Conservation (phyloP, 805 yeast genomes). For the Metschnikowia vanudenii region DNA sequence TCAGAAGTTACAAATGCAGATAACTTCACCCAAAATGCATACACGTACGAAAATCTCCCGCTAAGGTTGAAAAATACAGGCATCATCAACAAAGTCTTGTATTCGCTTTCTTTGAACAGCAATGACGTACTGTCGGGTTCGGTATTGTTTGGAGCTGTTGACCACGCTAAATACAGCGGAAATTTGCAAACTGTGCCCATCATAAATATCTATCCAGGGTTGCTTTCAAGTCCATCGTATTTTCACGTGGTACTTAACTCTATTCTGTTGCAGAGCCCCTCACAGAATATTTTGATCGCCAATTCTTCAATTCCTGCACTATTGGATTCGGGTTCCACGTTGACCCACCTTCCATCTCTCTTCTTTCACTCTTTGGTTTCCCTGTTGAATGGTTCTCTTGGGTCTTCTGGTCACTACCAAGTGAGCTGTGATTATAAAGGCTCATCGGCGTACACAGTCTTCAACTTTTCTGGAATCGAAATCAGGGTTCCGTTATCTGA, state of each 20-base stretch:
- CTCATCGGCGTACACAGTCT: slow-evolving; percentile 19
- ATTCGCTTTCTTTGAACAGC: slow-evolving; percentile 60
- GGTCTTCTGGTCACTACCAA: slow-evolving; percentile 6
- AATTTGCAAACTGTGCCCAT: slow-evolving; percentile 38
- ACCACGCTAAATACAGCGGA: slow-evolving; percentile 37
- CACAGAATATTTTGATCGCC: slow-evolving; percentile 12
- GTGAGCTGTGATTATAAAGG: slow-evolving; percentile 16
- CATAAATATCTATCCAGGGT: slow-evolving; percentile 33
- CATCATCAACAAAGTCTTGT: slow-evolving; percentile 51
- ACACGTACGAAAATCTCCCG: slow-evolving; percentile 67
- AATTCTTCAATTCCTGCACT: slow-evolving; percentile 15
- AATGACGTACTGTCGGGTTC: slow-evolving; percentile 29
- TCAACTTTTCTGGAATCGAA: slow-evolving; percentile 57
- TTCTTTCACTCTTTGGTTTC: slow-evolving; percentile 23
- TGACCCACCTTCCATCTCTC: slow-evolving; percentile 45
- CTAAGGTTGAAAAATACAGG: slow-evolving; percentile 57
- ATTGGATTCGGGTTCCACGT: slow-evolving; percentile 57
- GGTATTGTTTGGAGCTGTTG: slow-evolving; percentile 44
- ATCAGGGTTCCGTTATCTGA: slow-evolving; percentile 49
- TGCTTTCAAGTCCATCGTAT: slow-evolving; percentile 36
- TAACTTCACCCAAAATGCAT: slow-evolving; percentile 10
- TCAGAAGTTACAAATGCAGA: slow-evolving; percentile 57
- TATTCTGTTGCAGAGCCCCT: slow-evolving; percentile 22
- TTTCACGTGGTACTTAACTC: slow-evolving; percentile 50
- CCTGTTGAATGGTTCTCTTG: slow-evolving; percentile 4